Percentiles rank a stretch among this genome's conserved stretches.
Evolutionary conservation across 768 basidiomycete genomes (phyloP).

Genomic region (Boletus eberwhitei): DNA sequence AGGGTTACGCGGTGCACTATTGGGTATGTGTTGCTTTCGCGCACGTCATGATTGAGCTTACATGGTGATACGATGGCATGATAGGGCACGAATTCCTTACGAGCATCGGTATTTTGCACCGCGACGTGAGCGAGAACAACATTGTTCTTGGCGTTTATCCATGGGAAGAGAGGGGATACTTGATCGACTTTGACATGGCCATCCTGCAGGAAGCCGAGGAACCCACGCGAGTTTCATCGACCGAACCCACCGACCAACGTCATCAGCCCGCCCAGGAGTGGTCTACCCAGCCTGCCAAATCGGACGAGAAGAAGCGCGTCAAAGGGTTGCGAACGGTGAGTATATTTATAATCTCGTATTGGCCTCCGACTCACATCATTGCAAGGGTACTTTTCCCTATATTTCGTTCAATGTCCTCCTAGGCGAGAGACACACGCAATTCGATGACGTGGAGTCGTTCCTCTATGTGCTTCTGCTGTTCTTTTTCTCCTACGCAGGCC

Average conservation of each 20-base stretch:
- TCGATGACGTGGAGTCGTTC: slow-evolving; percentile 16
- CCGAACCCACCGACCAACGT: no score
- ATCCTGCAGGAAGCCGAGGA: not conserved
- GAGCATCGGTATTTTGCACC: not conserved
- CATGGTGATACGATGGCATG: not conserved
- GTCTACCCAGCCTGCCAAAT: no score
- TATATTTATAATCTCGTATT: not conserved
- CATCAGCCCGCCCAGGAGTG: no score
- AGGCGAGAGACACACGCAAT: slow-evolving; percentile 1
- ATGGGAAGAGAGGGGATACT: no score
- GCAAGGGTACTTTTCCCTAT: slow-evolving; percentile 1
- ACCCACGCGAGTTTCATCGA: no score
- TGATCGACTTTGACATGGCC: slow-evolving; percentile 31
- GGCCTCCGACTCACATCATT: not conserved
- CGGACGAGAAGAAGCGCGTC: not conserved
- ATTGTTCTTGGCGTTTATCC: no score
- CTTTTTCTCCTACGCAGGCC: slow-evolving; percentile 9
- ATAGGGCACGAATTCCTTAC: slow-evolving; percentile 18
- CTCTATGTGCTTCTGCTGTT: slow-evolving; percentile 17
- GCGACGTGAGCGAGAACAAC: no score
- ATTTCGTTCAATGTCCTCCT: slow-evolving; percentile 11
- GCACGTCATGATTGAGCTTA: no score
- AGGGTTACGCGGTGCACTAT: no score
- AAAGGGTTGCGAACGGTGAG: not conserved
- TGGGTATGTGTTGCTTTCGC: no score